Conservation (phyloP, 345 rosid species). For the Litchi chinensis region DNA sequence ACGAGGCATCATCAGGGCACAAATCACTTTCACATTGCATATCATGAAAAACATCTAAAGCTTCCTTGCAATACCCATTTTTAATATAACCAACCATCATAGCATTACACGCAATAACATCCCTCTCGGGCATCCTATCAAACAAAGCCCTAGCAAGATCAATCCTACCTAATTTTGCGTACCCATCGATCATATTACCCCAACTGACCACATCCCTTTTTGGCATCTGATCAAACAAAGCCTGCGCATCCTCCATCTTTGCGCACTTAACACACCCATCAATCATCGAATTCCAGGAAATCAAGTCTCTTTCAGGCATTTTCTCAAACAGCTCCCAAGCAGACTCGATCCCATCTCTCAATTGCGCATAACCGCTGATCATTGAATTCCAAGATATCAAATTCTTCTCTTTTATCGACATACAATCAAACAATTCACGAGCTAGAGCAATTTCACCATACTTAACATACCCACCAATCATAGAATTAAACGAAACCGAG, state of each 20-base stretch:
- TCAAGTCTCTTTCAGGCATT: constrained; percentile 56
- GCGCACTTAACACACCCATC: constrained; percentile 41
- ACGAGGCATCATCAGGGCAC: constrained; percentile 37
- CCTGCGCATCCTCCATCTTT: constrained; percentile 43
- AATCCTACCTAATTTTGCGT: constrained; percentile 40
- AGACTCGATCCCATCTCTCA: constrained; percentile 33
- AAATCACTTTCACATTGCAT: constrained; percentile 28
- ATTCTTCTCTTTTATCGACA: constrained; percentile 48
- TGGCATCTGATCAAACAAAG: constrained; percentile 47
- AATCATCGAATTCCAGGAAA: constrained; percentile 55
- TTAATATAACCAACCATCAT: constrained; percentile 50
- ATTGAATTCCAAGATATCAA: constrained; percentile 70
- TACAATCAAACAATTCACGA: constrained; percentile 43
- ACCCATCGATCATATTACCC: constrained; percentile 49
- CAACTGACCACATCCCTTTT: constrained; percentile 44
- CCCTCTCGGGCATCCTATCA: constrained; percentile 43
- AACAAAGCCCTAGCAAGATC: constrained; percentile 36
- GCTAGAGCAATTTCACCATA: constrained; percentile 51
- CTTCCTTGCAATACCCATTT: constrained; percentile 35
- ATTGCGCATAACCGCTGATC: constrained; percentile 51
- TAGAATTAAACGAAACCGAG: constrained; percentile 47
- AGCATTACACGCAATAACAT: constrained; percentile 47
- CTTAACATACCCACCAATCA: constrained; percentile 58
- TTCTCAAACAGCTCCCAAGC: constrained; percentile 52
- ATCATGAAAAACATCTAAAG: constrained; percentile 39